Evolutionary conservation across 2,329 filamentous ascomycete genomes (phyloP), one percentile per base, ranked within the genome.

Genomic region (Trichoderma arundinaceum): DNA sequence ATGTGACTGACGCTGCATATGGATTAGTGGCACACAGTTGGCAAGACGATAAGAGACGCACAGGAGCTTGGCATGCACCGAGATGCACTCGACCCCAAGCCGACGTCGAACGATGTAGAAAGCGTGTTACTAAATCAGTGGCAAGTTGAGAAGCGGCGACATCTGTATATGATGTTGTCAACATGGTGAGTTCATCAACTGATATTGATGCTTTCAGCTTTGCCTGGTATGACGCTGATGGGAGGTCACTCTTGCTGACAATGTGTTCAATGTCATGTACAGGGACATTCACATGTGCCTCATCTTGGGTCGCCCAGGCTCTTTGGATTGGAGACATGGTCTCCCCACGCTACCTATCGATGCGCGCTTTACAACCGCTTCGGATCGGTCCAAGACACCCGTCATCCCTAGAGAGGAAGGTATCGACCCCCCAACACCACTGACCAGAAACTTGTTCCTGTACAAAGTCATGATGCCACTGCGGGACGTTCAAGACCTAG

Each of bases 11-110:
- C 49, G 13, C 7, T 38, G 17, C 13, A 4, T 28, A n/a, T 54
- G 28, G 32, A 38, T 67, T 43, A 85, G 82, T 86, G 84, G 83
- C 84, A 87, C 71, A 79, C 80, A 1, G 78, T 89, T 35, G 83
- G 84, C 1, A 79, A 81, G 22, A 82, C 84, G 0, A 87, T 89
- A 64, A 79, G 85, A 46, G 86, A 89, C 71, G 87, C 85, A 0
- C 86, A 89, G 71, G 86, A 88, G 69, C 81, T 89, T 46, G 87
- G 86, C 12, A 77, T 89, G 70, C 83, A 89, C 69, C 80, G 82
- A 12, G 82, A 85, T 68, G 79, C 77, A 41, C 74, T 82, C 33
- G 84, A 87, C 68, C 84, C 84, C 0, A 80, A 81, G 56, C 82
- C 83, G 2, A 76, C 74, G 13, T 75, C 81, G 41, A 75, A 80